A percentile compares a stretch with the other conserved stretches of the same genome.
These are phyloP conservation scores for Magnaporthiopsis rhizophila DNA, from an alignment of 2,329 filamentous ascomycete species.

Conservation along the genomic window DNA sequence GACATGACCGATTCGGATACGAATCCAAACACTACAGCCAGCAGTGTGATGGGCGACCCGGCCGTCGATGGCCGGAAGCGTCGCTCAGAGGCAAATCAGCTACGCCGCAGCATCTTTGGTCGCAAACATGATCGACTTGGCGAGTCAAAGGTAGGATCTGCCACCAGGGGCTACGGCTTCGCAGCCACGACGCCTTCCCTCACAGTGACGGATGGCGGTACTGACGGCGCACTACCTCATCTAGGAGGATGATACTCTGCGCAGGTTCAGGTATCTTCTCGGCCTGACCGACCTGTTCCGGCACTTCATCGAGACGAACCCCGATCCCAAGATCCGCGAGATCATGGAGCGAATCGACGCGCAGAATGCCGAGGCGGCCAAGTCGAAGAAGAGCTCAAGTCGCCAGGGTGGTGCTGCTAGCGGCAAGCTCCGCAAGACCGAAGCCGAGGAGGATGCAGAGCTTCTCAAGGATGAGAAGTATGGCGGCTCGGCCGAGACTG, in stretches of 20 bases:
- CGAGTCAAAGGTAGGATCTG: slow-evolving; percentile 69
- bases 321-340: slow-evolving; percentile 87
- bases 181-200: not conserved
- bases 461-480: slow-evolving; percentile 78
- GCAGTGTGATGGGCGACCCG: slow-evolving; percentile 75
- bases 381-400: slow-evolving; percentile 62
- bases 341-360: slow-evolving; percentile 93
- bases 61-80: slow-evolving; percentile 71
- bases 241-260: slow-evolving; percentile 89
- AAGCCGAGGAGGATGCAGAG: slow-evolving; percentile 97
- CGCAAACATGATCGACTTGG: slow-evolving; percentile 90
- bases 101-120: slow-evolving; percentile 86
- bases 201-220: not conserved
- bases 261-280: slow-evolving; percentile 88
- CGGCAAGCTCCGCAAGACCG: slow-evolving; percentile 76
- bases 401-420: slow-evolving; percentile 79
- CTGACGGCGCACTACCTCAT: slow-evolving; percentile 10
- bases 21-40: slow-evolving; percentile 64
- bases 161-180: not conserved
- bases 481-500: slow-evolving; percentile 75
- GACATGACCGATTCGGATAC: slow-evolving; percentile 61
- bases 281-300: slow-evolving; percentile 95
- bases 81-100: slow-evolving; percentile 77
- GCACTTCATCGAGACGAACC: slow-evolving; percentile 97
- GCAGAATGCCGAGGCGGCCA: slow-evolving; percentile 70